Percentiles rank a stretch among this genome's conserved stretches.
Conservation (phyloP, 2,329 filamentous ascomycete genomes). For the Aspergillus nomiae region DNA sequence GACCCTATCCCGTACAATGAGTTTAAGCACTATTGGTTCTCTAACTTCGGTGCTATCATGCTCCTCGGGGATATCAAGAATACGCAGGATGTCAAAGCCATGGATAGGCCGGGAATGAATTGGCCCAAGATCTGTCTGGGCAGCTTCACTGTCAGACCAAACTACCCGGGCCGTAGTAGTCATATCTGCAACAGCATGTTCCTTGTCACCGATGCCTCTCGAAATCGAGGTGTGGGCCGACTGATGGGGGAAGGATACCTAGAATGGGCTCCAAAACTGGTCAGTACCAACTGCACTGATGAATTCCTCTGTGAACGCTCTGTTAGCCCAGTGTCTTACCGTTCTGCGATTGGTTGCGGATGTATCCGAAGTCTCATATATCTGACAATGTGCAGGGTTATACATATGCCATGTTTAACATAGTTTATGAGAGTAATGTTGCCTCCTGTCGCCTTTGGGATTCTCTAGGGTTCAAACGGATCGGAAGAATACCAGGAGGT, state of each 20-base stretch:
- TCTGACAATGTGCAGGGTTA: slow-evolving; percentile 62
- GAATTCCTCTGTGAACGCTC: not conserved
- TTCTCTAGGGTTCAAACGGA: slow-evolving; percentile 86
- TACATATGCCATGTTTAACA: slow-evolving; percentile 89
- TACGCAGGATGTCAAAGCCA: slow-evolving; percentile 54
- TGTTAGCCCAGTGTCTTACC: not conserved
- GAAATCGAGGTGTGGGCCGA: slow-evolving; percentile 73
- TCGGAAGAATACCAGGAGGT: slow-evolving; percentile 76
- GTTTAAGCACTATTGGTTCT: slow-evolving; percentile 86
- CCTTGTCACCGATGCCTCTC: slow-evolving; percentile 71
- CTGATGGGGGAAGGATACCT: slow-evolving; percentile 77
- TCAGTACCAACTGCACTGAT: slow-evolving; percentile 30
- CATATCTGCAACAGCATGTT: slow-evolving; percentile 82
- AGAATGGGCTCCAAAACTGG: slow-evolving; percentile 71
- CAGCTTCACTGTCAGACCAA: slow-evolving; percentile 92
- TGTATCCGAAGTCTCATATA: not conserved
- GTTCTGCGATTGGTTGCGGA: not conserved
- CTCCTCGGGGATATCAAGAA: slow-evolving; percentile 73
- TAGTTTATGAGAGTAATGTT: slow-evolving; percentile 92
- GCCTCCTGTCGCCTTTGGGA: slow-evolving; percentile 92
- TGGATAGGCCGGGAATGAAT: slow-evolving; percentile 61
- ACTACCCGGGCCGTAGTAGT: slow-evolving; percentile 87
- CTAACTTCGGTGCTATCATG: slow-evolving; percentile 87
- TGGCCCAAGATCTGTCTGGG: slow-evolving; percentile 83
- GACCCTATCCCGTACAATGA: slow-evolving; percentile 71